Evolutionary conservation across 768 basidiomycete species (phyloP).

Genomic region (Baorangia bicolor): DNA sequence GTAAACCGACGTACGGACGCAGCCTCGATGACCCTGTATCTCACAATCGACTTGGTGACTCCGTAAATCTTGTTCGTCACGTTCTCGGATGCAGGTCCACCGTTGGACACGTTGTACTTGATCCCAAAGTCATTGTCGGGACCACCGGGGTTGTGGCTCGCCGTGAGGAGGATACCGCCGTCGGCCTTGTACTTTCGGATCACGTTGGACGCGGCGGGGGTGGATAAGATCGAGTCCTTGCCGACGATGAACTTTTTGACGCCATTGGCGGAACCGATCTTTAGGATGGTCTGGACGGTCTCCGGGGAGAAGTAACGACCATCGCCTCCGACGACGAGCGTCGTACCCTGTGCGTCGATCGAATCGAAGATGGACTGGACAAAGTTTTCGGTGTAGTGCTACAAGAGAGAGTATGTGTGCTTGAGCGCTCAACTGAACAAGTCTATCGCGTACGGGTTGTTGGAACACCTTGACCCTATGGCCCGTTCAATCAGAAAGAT

Average conservation of each 20-base stretch:
- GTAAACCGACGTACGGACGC: slow-evolving; percentile 55
- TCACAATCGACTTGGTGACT: slow-evolving; percentile 80
- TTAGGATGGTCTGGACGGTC: slow-evolving; percentile 87
- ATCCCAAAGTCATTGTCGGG: slow-evolving; percentile 99
- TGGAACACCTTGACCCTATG: slow-evolving; percentile 96
- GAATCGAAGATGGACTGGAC: slow-evolving; percentile 92
- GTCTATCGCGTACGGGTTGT: slow-evolving; percentile 66
- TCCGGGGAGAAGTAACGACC: slow-evolving; percentile 90
- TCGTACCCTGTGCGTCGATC: slow-evolving; percentile 74
- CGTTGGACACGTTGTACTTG: slow-evolving; percentile 98
- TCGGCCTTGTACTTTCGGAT: slow-evolving; percentile 96
- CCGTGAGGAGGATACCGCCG: slow-evolving; percentile 96
- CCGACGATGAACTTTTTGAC: slow-evolving; percentile 92
- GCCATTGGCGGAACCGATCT: slow-evolving; percentile 92
- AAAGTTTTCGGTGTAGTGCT: slow-evolving; percentile 99
- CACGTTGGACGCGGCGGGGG: slow-evolving; percentile 93
- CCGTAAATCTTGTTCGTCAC: slow-evolving; percentile 96
- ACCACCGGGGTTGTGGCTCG: slow-evolving; percentile 97
- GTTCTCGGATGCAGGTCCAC: slow-evolving; percentile 94
- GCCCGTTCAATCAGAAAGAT: slow-evolving; percentile 15
- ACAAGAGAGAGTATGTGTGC: slow-evolving; percentile 5
- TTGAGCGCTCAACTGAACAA: slow-evolving; percentile 17
- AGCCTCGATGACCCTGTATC: slow-evolving; percentile 82
- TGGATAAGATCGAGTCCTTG: slow-evolving; percentile 88
- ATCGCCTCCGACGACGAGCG: slow-evolving; percentile 95